Percentiles rank a stretch among this genome's conserved stretches.
These are phyloP conservation scores for Tulasnella sp. DNA, from an alignment of 768 basidiomycete genomes.

Conservation along the genomic window DNA sequence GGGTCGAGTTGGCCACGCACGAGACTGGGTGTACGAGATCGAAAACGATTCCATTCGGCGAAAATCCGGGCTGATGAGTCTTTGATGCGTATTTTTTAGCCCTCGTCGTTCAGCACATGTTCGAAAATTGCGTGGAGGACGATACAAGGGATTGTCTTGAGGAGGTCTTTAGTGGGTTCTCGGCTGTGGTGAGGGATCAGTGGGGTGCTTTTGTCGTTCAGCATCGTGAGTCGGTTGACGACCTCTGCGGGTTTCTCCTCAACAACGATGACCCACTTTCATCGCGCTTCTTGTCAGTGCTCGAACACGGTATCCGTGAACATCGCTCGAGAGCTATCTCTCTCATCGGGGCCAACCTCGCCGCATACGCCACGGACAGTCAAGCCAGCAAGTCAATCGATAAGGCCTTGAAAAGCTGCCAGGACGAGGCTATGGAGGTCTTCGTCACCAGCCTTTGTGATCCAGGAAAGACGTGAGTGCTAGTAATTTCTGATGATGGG, in stretches of 20 bases:
- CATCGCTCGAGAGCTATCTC: constrained; percentile 69
- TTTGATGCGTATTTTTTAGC: not conserved
- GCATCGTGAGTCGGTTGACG: constrained; percentile 9
- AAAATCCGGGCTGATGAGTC: not conserved
- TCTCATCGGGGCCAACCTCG: constrained; percentile 61
- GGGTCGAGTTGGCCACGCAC: constrained; percentile 82
- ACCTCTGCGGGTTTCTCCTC: not conserved
- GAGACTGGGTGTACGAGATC: constrained; percentile 63
- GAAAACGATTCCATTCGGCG: not conserved
- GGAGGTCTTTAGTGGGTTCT: constrained; percentile 32
- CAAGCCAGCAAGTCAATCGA: constrained; percentile 82
- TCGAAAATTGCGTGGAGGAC: constrained; percentile 21
- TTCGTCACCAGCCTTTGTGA: constrained; percentile 78
- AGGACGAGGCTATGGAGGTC: constrained; percentile 52
- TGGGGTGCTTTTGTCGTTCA: constrained; percentile 60
- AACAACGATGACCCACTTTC: constrained; percentile 1
- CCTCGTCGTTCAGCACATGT: constrained; percentile 20
- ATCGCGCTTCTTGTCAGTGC: constrained; percentile 35
- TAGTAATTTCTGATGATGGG: not conserved
- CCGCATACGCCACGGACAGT: constrained; percentile 69
- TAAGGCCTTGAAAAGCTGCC: constrained; percentile 74
- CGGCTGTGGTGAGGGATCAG: constrained; percentile 72
- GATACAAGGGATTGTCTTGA: constrained; percentile 19
- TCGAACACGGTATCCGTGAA: constrained; percentile 72
- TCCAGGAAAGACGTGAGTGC: constrained; percentile 59